Evolutionary conservation across 2,329 filamentous ascomycete species (phyloP).

Genomic region (Penicillium sp.): DNA sequence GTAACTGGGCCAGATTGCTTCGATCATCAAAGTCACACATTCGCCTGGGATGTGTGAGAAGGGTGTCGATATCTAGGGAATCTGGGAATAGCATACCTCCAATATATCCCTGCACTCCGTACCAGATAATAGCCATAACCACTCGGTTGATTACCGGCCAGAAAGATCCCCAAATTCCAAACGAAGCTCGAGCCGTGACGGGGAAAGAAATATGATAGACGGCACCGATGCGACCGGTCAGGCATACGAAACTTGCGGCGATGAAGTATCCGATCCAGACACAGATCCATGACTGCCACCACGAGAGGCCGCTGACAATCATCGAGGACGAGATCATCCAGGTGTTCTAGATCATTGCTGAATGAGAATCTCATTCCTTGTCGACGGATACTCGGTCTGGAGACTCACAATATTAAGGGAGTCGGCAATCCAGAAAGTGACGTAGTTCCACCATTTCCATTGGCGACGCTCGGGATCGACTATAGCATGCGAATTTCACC

Average conservation of each 20-base stretch:
- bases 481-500: slow-evolving; percentile 35
- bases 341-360: slow-evolving; percentile 58
- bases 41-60: slow-evolving; percentile 49
- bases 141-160: slow-evolving; percentile 89
- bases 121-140: slow-evolving; percentile 87
- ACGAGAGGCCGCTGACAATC: slow-evolving; percentile 74
- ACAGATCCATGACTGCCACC: slow-evolving; percentile 91
- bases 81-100: slow-evolving; percentile 50
- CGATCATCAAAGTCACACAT: slow-evolving; percentile 87
- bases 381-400: no score
- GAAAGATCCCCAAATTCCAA: slow-evolving; percentile 83
- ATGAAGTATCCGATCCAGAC: slow-evolving; percentile 85
- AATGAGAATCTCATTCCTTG: slow-evolving; percentile 3
- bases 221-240: slow-evolving; percentile 80
- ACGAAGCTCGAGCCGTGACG: slow-evolving; percentile 72
- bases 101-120: slow-evolving; percentile 72
- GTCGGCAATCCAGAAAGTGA: slow-evolving; percentile 83
- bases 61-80: neutral
- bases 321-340: slow-evolving; percentile 91
- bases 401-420: slow-evolving; percentile 69
- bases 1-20: slow-evolving; percentile 69
- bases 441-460: slow-evolving; percentile 86
- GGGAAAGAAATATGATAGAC: slow-evolving; percentile 89
- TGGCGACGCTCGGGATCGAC: slow-evolving; percentile 76
- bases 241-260: slow-evolving; percentile 69